Base-by-base conservation (phyloP, 2,329 filamentous ascomycete genomes). In the Arachnomyces sp. region DNA sequence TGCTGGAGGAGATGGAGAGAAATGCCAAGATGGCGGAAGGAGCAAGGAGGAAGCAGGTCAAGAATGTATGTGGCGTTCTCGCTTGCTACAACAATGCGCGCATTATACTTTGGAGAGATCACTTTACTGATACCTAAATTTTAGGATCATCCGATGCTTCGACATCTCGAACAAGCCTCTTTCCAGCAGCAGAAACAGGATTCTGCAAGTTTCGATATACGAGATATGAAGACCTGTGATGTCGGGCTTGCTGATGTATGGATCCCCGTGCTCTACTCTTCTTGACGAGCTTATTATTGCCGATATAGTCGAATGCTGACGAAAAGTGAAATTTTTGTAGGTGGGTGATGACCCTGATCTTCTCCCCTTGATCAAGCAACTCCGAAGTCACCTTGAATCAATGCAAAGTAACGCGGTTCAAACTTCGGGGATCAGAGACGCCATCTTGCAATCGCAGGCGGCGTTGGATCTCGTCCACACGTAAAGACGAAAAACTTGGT, bases 361-460 rank as follows among this genome's bases (percentile, higher is more conserved):
- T 13, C 47, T 51, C 13, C 46, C 43, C 16, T 45, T 69, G 31
- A 49, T 68, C 42, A 59, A 56, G 36, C 66, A 68, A 44, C 47
- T 69, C 11, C 61, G 61, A 38, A 61, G 53, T 28, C 66, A 69
- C 55, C 55, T 69, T 13, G 56, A 58, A 46, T 69, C 66, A 3
- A 68, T 69, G 60, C 60, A 62, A 40, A 61, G 50, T 38, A 69
- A 69, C 39, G 56, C 54, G 2, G 53, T 55, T 12, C 62, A 64
- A 12, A 52, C 66, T 25, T 44, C 45, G 29, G 63, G 61, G 3
- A 47, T 67, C 28, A 53, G 51, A 7, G 61, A 65, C 37, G 63
- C 62, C 5, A 58, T 67, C 39, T 51, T 50, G 29, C 57, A 61
- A 30, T 59, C 64, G 12, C 56, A 64, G 37, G 49, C 52, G n/a